Base-by-base conservation (phyloP, 768 basidiomycete species). In the Mycena sanguinolenta region DNA sequence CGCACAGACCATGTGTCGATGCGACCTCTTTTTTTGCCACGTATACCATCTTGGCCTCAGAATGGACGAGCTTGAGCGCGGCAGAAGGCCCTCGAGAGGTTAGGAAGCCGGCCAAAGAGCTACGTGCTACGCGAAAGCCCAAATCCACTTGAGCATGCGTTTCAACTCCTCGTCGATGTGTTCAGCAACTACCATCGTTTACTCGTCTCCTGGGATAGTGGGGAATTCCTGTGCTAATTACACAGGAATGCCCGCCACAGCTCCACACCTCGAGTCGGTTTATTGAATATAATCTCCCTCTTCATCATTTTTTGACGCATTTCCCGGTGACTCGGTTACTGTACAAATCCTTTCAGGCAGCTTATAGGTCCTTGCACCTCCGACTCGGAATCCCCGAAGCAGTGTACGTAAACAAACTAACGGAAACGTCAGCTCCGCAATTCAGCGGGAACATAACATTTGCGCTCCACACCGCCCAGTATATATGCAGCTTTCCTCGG, bases 61-160 rank as follows among this genome's bases (percentile, higher is more conserved):
- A 67, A 60, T 65, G 67, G 25, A 44, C 60, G 67, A 69, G 62
- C 46, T 58, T 63, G 59, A 69, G 36, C 44, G 67, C 62, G 67
- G 67, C 5, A 69, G 67, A 63, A 63, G 61, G 46, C 23, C 27
- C 54, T 57, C 44, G 60, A 68, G 61, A 67, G n/a, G 32, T 58
- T 38, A 25, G 39, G 61, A 69, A 63, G 62, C 62, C 67, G 62
- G 46, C 21, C 1, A 49, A 46, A 67, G 21, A 59, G 58, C 52
- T 61, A 54, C 66, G 50, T 6, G 6, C 36, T 14, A 38, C 8
- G 36, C 8, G 39, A 21, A 50, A 34, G 25, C 21, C 14, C 13
- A 44, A 34, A 30, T 34, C 39, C 44, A 27, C 38, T 50, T 38
- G 57, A 46, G 32, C 36, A n/a, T 21, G 25, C 3, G 9, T 65